phyloP scores from a whole-genome alignment of 768 basidiomycete species.

The Mycena rebaudengoi region DNA sequence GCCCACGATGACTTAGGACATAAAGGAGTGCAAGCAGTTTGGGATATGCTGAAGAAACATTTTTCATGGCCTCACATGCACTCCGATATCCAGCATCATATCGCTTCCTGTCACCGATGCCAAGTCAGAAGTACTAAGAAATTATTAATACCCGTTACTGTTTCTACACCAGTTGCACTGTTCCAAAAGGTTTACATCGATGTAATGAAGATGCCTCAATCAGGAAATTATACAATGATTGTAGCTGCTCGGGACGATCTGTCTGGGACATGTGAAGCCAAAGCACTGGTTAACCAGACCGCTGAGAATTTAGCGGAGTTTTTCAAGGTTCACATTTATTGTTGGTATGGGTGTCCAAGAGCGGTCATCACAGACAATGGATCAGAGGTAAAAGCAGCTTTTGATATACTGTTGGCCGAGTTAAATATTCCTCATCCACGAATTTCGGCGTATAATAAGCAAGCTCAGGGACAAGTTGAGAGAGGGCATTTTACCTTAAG shows the following conservation, averaged over 20 bases:
- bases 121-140: conserved; percentile 27
- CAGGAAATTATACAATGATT: conserved; percentile 22
- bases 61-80: conserved; percentile 39
- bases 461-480: conserved; percentile 48
- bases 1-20: conserved; percentile 37
- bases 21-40: conserved; percentile 29
- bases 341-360: conserved; percentile 39
- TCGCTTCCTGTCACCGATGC: conserved; percentile 38
- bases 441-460: conserved; percentile 46
- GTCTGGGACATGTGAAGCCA: conserved; percentile 36
- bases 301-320: conserved; percentile 35
- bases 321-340: conserved; percentile 43
- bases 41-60: conserved; percentile 10
- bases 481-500: conserved; percentile 40
- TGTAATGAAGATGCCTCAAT: conserved; percentile 38
- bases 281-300: conserved; percentile 25
- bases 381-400: conserved; percentile 38
- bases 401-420: neutral
- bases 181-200: conserved; percentile 37
- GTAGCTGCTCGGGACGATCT: conserved; percentile 42
- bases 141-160: conserved; percentile 25
- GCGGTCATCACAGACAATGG: conserved; percentile 41
- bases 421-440: conserved; percentile 34
- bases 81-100: conserved; percentile 29
- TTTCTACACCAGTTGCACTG: conserved; percentile 11